Evolutionary conservation across 768 basidiomycete species (phyloP).

Genomic region (Hygrocybe punicea): DNA sequence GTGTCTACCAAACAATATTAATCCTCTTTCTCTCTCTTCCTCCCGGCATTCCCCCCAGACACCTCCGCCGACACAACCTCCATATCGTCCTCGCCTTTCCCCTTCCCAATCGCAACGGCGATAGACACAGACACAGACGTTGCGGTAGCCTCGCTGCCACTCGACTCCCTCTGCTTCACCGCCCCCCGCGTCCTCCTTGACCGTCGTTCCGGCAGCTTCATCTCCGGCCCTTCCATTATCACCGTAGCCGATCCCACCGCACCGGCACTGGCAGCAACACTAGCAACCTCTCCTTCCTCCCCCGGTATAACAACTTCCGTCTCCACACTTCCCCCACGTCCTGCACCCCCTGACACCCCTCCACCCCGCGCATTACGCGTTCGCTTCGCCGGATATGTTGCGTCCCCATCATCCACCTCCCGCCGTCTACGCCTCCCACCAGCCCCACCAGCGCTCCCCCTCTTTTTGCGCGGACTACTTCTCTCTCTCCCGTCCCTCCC

Average conservation of each 20-base stretch:
- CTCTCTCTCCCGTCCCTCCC: background rate
- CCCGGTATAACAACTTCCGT: background rate
- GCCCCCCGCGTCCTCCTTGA: constrained; percentile 46
- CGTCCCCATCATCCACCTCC: constrained; percentile 60
- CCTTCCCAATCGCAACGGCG: background rate
- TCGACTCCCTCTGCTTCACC: constrained; percentile 47
- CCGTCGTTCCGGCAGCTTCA: constrained; percentile 40
- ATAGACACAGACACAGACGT: constrained; percentile 1
- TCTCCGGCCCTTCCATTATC: constrained; percentile 5
- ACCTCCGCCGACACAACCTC: background rate
- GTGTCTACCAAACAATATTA: too few species aligned
- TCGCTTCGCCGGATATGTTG: constrained; percentile 70
- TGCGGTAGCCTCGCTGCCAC: constrained; percentile 42
- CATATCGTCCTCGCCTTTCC: background rate
- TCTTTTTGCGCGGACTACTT: constrained; percentile 2
- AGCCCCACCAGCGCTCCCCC: constrained; percentile 32
- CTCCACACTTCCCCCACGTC: background rate
- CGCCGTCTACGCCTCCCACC: constrained; percentile 56
- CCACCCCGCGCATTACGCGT: constrained; percentile 51
- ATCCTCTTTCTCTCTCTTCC: background rate
- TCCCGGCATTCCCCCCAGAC: too few species aligned
- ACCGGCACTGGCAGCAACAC: background rate
- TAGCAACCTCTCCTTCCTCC: background rate
- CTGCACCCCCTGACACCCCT: constrained; percentile 16
- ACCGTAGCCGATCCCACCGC: background rate